Evolutionary conservation across 306 rosid genomes (phyloP).

Genomic region (Pueraria montana): DNA sequence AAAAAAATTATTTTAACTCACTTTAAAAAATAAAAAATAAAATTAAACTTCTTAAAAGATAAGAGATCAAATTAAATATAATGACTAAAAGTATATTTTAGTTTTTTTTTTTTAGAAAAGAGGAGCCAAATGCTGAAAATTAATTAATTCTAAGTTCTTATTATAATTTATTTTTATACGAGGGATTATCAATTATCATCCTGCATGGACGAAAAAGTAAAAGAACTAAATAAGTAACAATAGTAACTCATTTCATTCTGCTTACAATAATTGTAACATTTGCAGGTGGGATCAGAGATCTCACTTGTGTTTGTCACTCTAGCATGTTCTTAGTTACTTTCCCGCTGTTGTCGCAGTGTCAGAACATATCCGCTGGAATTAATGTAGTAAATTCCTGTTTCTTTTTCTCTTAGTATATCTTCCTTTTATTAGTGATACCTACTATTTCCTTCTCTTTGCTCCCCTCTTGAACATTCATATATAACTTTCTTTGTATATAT

Average conservation of each 20-base stretch:
- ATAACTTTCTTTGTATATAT: too few species aligned
- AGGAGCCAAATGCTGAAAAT: not conserved
- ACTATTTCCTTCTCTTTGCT: not conserved
- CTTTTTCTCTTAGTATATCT: not conserved
- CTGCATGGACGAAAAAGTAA: too few species aligned
- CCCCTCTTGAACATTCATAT: too few species aligned
- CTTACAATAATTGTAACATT: slow-evolving; percentile 15
- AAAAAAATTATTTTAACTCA: too few species aligned
- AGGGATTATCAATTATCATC: not conserved
- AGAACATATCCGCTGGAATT: not conserved
- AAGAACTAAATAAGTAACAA: not conserved
- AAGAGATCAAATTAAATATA: too few species aligned
- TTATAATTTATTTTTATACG: slow-evolving; percentile 6
- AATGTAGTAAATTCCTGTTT: not conserved
- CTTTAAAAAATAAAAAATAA: too few species aligned
- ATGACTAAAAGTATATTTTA: too few species aligned
- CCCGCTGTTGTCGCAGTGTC: not conserved
- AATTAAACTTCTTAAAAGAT: too few species aligned
- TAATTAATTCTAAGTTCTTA: not conserved
- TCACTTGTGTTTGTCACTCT: slow-evolving; percentile 15
- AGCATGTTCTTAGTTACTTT: slow-evolving; percentile 4
- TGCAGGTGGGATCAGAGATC: slow-evolving; percentile 8
- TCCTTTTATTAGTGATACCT: not conserved
- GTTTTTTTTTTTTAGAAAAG: too few species aligned
- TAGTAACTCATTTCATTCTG: not conserved